These are phyloP conservation scores for Pezicula carpinea DNA, from an alignment of 2,329 filamentous ascomycete species.

Conservation along the genomic window DNA sequence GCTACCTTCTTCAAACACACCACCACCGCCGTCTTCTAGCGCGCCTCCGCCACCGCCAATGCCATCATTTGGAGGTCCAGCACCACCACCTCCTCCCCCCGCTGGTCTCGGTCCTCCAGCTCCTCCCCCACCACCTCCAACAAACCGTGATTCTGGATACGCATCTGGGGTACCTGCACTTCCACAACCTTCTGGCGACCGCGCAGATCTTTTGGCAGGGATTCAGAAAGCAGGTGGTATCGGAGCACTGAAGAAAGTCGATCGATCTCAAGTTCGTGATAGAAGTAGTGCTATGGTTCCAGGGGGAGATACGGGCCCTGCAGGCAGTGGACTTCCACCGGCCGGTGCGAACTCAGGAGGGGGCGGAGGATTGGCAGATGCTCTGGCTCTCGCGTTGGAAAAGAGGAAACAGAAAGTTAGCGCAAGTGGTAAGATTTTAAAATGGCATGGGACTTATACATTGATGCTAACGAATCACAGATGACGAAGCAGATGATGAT, in stretches of 20 bases:
- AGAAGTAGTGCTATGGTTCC: constrained; percentile 61
- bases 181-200: constrained; percentile 40
- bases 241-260: constrained; percentile 69
- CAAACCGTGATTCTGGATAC: constrained; percentile 55
- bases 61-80: constrained; percentile 32
- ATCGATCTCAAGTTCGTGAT: constrained; percentile 64
- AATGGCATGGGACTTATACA: constrained; percentile 9
- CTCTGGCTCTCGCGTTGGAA: constrained; percentile 70
- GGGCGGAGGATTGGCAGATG: constrained; percentile 70
- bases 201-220: constrained; percentile 61
- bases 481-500: constrained; percentile 74
- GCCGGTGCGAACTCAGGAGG: constrained; percentile 47
- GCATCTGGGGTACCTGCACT: constrained; percentile 46
- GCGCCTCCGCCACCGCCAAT: constrained; percentile 26
- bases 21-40: constrained; percentile 24
- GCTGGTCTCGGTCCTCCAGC: constrained; percentile 40
- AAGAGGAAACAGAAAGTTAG: constrained; percentile 92
- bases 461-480: constrained; percentile 39
- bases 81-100: constrained; percentile 38
- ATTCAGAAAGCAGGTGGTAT: constrained; percentile 69
- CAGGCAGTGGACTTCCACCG: constrained; percentile 47
- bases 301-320: constrained; percentile 46
- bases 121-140: constrained; percentile 48
- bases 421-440: constrained; percentile 73
- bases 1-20: constrained; percentile 29